Evolutionary conservation across 2,329 filamentous ascomycete genomes (phyloP), one percentile per base, ranked within the genome.

Genomic region (Fonsecaea pugnacius): DNA sequence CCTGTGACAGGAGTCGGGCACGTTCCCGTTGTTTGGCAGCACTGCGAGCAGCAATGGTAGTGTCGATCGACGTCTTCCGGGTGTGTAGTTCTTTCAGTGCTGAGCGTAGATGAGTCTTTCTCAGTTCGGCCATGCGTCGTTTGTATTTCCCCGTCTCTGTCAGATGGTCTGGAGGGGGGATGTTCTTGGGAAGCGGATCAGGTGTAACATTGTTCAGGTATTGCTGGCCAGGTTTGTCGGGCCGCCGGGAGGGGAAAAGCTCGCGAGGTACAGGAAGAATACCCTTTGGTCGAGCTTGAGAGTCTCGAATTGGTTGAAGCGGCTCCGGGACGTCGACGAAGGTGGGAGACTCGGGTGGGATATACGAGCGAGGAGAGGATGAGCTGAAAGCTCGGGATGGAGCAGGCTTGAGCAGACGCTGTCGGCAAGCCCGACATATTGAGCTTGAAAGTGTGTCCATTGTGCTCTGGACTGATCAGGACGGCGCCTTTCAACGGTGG

Each of bases 251-350:
- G 4, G 83, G 82, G 79, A 98, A 97, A 69, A 98, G 79, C 62
- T 91, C 84, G 68, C 93, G 89, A 38, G 95, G 94, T 0, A 92
- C 82, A 8, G 95, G 95, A 0, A 99, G 84, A 63, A 89, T 86
- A 70, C 95, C 95, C 75, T 92, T 92, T 36, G 92, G 76, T 12
- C 38, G 48, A 21, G 59, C 56, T 9, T 56, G 60, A 16, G 36
- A 56, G 4, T 64, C 56, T 10, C 71, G 69, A 55, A 70, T 72
- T 16, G 78, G 79, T 64, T 80, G 80, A 58, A 75, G 73, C 3
- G 80, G 78, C 75, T 96, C 92, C 54, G 93, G 94, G 61, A 97
- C 82, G 70, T 91, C 87, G 78, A 98, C 90, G 81, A 90, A 98
- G 69, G 86, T 85, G 53, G 95, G 94, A 38, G 92, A 96, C 75